Evolutionary conservation across 768 basidiomycete species (phyloP).

Genomic region (Kwoniella shandongensis): DNA sequence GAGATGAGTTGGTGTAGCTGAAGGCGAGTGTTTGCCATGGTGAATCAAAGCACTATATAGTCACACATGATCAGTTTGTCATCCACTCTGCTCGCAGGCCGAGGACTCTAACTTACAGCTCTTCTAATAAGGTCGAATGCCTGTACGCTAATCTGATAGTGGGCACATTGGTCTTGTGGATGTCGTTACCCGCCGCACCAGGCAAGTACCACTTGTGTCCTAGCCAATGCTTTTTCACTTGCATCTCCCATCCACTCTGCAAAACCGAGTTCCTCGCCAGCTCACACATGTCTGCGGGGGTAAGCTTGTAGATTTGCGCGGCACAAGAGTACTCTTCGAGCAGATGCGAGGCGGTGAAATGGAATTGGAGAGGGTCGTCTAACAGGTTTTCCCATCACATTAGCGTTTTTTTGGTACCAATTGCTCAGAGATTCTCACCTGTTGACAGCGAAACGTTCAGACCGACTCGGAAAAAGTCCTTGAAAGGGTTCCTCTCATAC

Average conservation of each 20-base stretch:
- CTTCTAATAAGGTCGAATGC: slow-evolving; percentile 83
- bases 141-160: slow-evolving; percentile 85
- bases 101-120: slow-evolving; percentile 58
- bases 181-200: slow-evolving; percentile 91
- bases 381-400: too few relatives aligned
- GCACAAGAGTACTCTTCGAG: slow-evolving; percentile 94
- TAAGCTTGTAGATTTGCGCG: slow-evolving; percentile 96
- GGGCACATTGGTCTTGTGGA: slow-evolving; percentile 99
- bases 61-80: slow-evolving; percentile 8
- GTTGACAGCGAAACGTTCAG: slow-evolving; percentile 92
- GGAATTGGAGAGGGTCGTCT: slow-evolving; percentile 67
- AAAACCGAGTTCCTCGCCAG: slow-evolving; percentile 96
- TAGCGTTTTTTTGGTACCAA: too few relatives aligned
- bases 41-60: slow-evolving; percentile 41
- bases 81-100: neutral
- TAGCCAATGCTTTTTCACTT: slow-evolving; percentile 75
- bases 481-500: slow-evolving; percentile 94
- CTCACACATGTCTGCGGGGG: slow-evolving; percentile 77
- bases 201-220: slow-evolving; percentile 91
- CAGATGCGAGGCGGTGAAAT: slow-evolving; percentile 83
- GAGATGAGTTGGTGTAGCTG: slow-evolving; percentile 38
- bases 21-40: slow-evolving; percentile 37
- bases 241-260: slow-evolving; percentile 98
- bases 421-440: slow-evolving; percentile 61
- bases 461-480: slow-evolving; percentile 94